phyloP scores from a whole-genome alignment of 495 filamentous ascomycete genomes.

The Neurospora tetrasperma region DNA sequence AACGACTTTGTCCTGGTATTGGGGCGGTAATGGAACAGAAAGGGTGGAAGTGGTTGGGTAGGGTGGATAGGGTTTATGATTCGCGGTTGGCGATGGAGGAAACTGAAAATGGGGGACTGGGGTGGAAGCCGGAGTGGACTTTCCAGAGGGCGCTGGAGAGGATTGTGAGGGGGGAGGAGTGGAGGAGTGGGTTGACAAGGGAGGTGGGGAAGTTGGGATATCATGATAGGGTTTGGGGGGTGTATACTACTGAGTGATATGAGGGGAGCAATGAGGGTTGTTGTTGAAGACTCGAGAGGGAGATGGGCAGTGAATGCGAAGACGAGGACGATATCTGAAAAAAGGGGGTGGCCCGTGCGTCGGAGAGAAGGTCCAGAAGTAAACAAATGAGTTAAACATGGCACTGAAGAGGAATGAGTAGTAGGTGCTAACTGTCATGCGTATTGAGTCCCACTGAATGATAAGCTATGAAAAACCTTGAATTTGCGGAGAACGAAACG shows the following conservation, averaged over 20 bases:
- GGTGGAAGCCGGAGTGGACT: conserved; percentile 20
- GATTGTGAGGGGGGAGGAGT: conserved; percentile 15
- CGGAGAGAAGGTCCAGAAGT: neutral
- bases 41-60: conserved; percentile 15
- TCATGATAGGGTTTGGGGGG: conserved; percentile 16
- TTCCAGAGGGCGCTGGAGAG: conserved; percentile 15
- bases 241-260: conserved; percentile 15
- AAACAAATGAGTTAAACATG: neutral
- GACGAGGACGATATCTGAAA: neutral
- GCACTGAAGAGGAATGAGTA: neutral
- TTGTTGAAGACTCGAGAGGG: neutral
- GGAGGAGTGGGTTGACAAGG: conserved; percentile 18
- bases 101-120: neutral
- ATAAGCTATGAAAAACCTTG: neutral
- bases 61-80: conserved; percentile 25
- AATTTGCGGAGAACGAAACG: neutral
- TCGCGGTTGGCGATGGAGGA: conserved; percentile 9
- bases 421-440: neutral
- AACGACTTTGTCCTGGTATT: conserved; percentile 2
- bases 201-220: conserved; percentile 21
- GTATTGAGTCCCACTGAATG: neutral
- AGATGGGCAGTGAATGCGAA: neutral
- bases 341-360: neutral
- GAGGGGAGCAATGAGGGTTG: neutral
- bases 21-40: conserved; percentile 12